Conservation (phyloP, 108 stramenopile species). For the Parmales sp. region DNA sequence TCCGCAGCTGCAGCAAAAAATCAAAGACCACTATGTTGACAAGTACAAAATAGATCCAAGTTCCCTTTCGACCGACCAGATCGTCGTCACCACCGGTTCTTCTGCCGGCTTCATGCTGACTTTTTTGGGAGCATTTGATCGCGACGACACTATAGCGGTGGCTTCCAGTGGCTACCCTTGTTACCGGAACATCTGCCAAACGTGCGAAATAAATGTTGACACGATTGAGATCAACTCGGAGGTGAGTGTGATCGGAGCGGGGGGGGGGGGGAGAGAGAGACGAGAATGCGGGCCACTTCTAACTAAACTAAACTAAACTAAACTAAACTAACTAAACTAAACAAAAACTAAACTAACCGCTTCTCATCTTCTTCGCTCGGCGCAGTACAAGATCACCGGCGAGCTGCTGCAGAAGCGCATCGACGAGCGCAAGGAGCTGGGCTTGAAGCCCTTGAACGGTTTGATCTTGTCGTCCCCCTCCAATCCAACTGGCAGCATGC, state of each 20-base stretch:
- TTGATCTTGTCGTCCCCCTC: slow-evolving; percentile 67
- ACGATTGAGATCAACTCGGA: no score
- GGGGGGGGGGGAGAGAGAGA: no score
- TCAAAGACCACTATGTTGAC: slow-evolving; percentile 50
- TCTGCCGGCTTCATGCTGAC: slow-evolving; percentile 76
- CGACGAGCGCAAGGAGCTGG: slow-evolving; percentile 27
- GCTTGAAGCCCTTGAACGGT: slow-evolving; percentile 44
- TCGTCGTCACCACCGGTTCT: slow-evolving; percentile 77
- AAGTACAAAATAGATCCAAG: slow-evolving; percentile 28
- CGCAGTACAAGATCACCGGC: slow-evolving; percentile 73
- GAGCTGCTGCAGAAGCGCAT: slow-evolving; percentile 52
- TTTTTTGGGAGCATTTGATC: slow-evolving; percentile 75
- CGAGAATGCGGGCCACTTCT: no score
- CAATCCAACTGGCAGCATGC: slow-evolving; percentile 85
- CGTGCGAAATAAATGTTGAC: no score
- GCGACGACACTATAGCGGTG: slow-evolving; percentile 67
- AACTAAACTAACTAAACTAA: no score
- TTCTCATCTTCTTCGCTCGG: slow-evolving; percentile 51
- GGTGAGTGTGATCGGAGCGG: no score
- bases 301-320: no score
- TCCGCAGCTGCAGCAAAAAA: slow-evolving; percentile 48
- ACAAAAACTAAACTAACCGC: no score
- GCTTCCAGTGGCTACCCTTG: slow-evolving; percentile 79
- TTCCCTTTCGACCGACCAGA: slow-evolving; percentile 11
- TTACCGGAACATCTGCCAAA: slow-evolving; percentile 86